These are phyloP conservation scores for Trametes elegans DNA, from an alignment of 768 basidiomycete genomes.

Conservation along the genomic window DNA sequence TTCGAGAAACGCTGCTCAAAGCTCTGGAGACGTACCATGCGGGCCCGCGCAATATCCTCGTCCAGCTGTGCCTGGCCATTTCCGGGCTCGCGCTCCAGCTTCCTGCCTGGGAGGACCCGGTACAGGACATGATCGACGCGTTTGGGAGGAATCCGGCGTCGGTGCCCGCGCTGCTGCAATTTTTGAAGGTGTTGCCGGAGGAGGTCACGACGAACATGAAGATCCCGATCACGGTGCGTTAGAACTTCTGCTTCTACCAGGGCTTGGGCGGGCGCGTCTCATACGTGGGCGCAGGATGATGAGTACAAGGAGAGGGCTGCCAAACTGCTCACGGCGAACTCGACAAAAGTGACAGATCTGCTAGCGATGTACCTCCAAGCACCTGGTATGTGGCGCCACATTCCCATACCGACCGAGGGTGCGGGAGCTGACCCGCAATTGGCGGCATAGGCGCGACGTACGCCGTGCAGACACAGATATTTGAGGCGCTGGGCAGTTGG, in stretches of 20 bases:
- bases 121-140: constrained; percentile 75
- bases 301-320: constrained; percentile 65
- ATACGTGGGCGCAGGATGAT: constrained; percentile 53
- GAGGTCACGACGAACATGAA: constrained; percentile 80
- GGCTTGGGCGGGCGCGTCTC: background rate
- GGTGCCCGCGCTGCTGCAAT: constrained; percentile 83
- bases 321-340: constrained; percentile 64
- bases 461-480: constrained; percentile 75
- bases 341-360: constrained; percentile 70
- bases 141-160: constrained; percentile 84
- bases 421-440: background rate
- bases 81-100: constrained; percentile 90
- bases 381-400: constrained; percentile 55
- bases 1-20: constrained; percentile 83
- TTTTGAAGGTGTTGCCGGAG: constrained; percentile 88
- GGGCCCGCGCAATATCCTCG: constrained; percentile 81
- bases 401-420: background rate
- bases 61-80: constrained; percentile 87
- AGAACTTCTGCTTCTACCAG: background rate
- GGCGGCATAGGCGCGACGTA: constrained; percentile 70
- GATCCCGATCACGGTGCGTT: constrained; percentile 84
- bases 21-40: constrained; percentile 69
- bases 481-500: constrained; percentile 87
- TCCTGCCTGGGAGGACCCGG: constrained; percentile 78
- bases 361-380: constrained; percentile 89